Evolutionary conservation across 805 yeast species (phyloP), one percentile per base, ranked within the genome.

Genomic region (Allodekkera sacchari): DNA sequence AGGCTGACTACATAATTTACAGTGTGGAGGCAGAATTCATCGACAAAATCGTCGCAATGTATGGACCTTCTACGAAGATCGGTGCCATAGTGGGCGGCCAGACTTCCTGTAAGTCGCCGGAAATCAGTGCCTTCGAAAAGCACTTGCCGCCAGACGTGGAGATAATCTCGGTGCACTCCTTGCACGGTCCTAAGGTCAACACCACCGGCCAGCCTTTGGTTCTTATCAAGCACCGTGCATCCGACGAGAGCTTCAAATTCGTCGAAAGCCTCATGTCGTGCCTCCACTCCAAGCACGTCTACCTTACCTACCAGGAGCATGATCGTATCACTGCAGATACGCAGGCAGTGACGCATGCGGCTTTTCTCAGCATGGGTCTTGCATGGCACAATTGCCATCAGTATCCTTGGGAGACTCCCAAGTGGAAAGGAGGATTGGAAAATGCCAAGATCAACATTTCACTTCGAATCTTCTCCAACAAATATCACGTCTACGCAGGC

Each of bases 401-500:
- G 52, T 92, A 85, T 52, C 98, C 98, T 0, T 92, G 98, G 98
- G 79, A 76, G 41, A 68, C 77, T 3, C 71, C 79, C 1, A 74
- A 79, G 49, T 87, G 95, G 89, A 61, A 75, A 17, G 97, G 97
- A 10, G 97, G 98, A 2, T 65, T 92, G 28, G 98, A 92, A 53
- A 89, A 92, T 53, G 97, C 95, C 11, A 92, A 92, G 48, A 83
- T 88, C 51, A 92, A 92, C 53, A 87, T 92, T 20, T 82, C 97
- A 1, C 59, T 92, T 52, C 66, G 98, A 41, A 92, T 92, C 31
- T 92, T 68, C 55, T 77, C 95, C 12, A 92, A 88, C 57, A 87
- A 88, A 57, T 92, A 96, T 94, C 98, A 92, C 54, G 97, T 92
- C 19, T 92, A 92, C 51, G 97, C 97, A 5, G 98, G 98, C 0